A percentile compares a stretch with the other conserved stretches of the same genome.
phyloP scores from a whole-genome alignment of 2,329 filamentous ascomycete genomes.

The Trichoderma sp. region DNA sequence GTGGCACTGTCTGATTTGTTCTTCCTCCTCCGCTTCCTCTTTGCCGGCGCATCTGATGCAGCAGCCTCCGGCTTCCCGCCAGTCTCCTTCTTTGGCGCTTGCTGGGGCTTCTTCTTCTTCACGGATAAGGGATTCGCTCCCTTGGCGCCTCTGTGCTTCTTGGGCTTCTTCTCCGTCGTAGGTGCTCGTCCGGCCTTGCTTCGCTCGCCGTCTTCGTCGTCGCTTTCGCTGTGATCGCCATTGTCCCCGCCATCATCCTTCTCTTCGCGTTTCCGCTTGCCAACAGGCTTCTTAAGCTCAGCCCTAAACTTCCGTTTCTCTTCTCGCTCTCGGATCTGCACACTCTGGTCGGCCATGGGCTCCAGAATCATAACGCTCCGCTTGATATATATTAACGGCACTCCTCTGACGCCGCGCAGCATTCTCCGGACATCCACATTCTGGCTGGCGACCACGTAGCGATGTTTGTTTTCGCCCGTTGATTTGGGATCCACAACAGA shows the following conservation, averaged over 20 bases:
- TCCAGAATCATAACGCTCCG: constrained; percentile 72
- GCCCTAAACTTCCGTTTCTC: constrained; percentile 75
- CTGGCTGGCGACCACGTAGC: constrained; percentile 78
- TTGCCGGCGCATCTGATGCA: constrained; percentile 35
- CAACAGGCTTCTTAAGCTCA: constrained; percentile 59
- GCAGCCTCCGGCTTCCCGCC: constrained; percentile 30
- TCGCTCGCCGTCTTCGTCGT: constrained; percentile 32
- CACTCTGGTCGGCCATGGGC: constrained; percentile 71
- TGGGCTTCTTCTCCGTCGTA: constrained; percentile 33
- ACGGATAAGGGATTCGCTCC: constrained; percentile 72
- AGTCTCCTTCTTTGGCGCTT: constrained; percentile 33
- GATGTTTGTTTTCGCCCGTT: constrained; percentile 71
- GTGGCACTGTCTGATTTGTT: constrained; percentile 34
- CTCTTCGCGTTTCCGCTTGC: constrained; percentile 56
- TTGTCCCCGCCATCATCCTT: constrained; percentile 37
- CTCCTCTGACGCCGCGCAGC: constrained; percentile 69
- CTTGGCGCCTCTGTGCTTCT: constrained; percentile 59
- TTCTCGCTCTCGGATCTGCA: constrained; percentile 64
- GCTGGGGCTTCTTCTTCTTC: constrained; percentile 55
- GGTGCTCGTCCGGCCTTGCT: constrained; percentile 31
- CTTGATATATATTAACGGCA: constrained; percentile 77
- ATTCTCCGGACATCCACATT: constrained; percentile 63
- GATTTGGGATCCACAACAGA: constrained; percentile 79
- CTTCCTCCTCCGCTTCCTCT: constrained; percentile 41
- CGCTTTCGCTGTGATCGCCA: constrained; percentile 43